Conservation (phyloP, 495 filamentous ascomycete species). For the Cenococcum geophilum region DNA sequence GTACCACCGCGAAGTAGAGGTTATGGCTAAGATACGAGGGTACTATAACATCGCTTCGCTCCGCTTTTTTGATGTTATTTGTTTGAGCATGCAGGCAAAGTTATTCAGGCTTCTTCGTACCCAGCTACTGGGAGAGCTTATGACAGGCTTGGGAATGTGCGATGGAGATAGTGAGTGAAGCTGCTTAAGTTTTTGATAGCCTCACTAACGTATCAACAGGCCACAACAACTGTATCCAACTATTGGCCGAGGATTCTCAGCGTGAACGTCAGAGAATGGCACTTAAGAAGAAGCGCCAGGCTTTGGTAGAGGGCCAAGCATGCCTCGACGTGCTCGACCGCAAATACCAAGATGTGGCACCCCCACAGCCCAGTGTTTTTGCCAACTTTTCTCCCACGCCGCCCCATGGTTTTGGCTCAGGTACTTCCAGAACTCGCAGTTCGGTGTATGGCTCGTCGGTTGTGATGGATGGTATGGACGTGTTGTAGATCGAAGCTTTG, state of each 20-base stretch:
- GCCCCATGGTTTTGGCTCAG: no score
- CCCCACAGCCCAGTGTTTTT: no score
- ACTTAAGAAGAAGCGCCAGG: conserved; percentile 43
- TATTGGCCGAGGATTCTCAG: conserved; percentile 49
- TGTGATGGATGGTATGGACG: no score
- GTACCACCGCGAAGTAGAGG: conserved; percentile 44
- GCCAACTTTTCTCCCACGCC: no score
- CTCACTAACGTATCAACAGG: conserved; percentile 28
- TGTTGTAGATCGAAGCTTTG: no score
- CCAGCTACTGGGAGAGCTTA: conserved; percentile 38
- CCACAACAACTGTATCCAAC: conserved; percentile 38
- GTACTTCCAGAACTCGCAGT: no score
- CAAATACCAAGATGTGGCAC: conserved; percentile 9
- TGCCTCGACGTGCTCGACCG: conserved; percentile 32
- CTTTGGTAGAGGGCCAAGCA: conserved; percentile 43
- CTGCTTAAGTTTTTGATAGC: neutral
- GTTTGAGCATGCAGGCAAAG: conserved; percentile 43
- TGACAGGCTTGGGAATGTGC: conserved; percentile 35
- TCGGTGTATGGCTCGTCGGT: no score
- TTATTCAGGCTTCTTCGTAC: conserved; percentile 44
- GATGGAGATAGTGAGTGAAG: conserved; percentile 29
- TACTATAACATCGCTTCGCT: conserved; percentile 52
- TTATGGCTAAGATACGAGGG: conserved; percentile 46
- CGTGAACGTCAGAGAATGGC: conserved; percentile 39
- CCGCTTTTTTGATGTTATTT: conserved; percentile 47